These are phyloP conservation scores for Diaporthe velutina DNA, from an alignment of 2,329 filamentous ascomycete species.

Conservation along the genomic window DNA sequence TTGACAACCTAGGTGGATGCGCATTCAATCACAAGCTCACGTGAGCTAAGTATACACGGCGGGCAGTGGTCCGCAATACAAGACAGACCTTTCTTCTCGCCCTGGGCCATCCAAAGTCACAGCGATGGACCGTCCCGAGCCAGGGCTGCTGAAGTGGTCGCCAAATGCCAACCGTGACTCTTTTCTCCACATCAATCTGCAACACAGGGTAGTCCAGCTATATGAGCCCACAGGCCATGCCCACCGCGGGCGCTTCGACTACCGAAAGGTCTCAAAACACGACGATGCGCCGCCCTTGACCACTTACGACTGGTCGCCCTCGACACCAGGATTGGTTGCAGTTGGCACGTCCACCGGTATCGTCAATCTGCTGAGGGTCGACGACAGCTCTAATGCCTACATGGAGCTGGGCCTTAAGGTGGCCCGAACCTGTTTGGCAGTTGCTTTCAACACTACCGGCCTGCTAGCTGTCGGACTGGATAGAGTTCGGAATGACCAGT, in stretches of 20 bases:
- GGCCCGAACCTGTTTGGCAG: conserved; percentile 82
- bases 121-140: conserved; percentile 69
- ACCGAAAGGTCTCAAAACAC: conserved; percentile 68
- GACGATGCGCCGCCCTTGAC: conserved; percentile 74
- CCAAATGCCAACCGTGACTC: conserved; percentile 69
- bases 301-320: conserved; percentile 76
- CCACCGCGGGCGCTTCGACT: conserved; percentile 69
- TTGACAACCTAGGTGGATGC: not conserved
- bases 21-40: not conserved
- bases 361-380: conserved; percentile 79
- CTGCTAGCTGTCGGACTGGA: conserved; percentile 84
- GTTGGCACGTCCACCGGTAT: conserved; percentile 82
- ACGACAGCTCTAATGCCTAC: conserved; percentile 76
- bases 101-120: not conserved
- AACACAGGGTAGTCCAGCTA: conserved; percentile 72
- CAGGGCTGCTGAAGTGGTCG: conserved; percentile 76
- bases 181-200: conserved; percentile 75
- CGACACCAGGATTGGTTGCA: conserved; percentile 75
- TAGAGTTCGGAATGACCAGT: conserved; percentile 84
- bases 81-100: not conserved
- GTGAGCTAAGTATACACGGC: conserved; percentile 6
- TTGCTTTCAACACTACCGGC: conserved; percentile 81
- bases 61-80: not conserved
- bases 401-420: conserved; percentile 79
- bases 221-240: conserved; percentile 73